Conservation (phyloP, 371 early-diverging fungal genomes). For the Lichtheimia hyalospora region DNA sequence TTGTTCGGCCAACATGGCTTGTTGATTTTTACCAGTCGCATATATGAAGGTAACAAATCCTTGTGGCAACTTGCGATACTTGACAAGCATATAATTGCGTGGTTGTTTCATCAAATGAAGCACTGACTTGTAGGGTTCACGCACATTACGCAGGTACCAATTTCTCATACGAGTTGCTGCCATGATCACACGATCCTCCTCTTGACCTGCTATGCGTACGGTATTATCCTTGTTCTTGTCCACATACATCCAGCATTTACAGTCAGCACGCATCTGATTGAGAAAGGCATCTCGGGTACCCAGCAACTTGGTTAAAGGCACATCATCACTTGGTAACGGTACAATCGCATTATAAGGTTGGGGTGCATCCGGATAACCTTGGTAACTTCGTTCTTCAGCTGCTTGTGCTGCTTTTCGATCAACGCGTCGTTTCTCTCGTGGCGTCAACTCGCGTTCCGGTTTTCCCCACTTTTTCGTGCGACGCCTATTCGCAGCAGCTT, state of each 20-base stretch:
- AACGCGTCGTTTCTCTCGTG: constrained; percentile 24
- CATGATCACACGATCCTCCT: constrained; percentile 16
- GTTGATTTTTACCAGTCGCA: constrained; percentile 7
- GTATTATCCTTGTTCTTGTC: constrained; percentile 9
- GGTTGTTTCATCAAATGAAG: constrained; percentile 35
- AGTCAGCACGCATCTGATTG: constrained; percentile 38
- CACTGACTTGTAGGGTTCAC: constrained; percentile 12
- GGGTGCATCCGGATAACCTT: constrained; percentile 19
- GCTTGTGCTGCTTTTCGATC: constrained; percentile 23
- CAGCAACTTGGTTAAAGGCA: constrained; percentile 19
- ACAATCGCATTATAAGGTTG: constrained; percentile 29
- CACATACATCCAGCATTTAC: constrained; percentile 36
- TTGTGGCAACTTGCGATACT: constrained; percentile 21
- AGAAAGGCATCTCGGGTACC: constrained; percentile 36
- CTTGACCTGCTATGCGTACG: constrained; percentile 18
- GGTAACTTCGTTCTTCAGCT: constrained; percentile 31
- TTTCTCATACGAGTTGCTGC: constrained; percentile 38
- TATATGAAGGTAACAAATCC: constrained; percentile 20
- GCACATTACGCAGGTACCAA: constrained; percentile 31
- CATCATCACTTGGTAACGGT: constrained; percentile 19
- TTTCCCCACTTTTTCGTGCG: constrained; percentile 43
- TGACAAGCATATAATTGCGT: constrained; percentile 9
- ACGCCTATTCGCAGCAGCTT: constrained; percentile 5
- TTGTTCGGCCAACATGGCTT: constrained; percentile 14
- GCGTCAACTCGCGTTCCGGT: constrained; percentile 43